These are phyloP conservation scores for Niveomyces coronatus DNA, from an alignment of 2,329 filamentous ascomycete species.

Conservation along the genomic window DNA sequence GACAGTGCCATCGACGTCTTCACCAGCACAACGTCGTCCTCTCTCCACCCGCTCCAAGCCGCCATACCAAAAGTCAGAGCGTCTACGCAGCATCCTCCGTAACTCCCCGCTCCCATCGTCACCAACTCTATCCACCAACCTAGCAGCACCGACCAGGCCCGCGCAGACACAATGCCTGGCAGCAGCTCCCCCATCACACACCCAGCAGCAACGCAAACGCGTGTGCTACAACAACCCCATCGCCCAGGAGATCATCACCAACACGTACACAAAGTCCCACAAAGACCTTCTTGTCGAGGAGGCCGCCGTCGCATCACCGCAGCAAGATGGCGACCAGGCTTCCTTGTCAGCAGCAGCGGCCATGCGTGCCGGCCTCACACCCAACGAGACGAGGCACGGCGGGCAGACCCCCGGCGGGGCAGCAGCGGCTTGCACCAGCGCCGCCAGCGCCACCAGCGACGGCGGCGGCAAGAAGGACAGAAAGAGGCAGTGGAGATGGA, in stretches of 20 bases:
- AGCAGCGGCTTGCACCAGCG: conserved; percentile 46
- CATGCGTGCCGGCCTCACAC: conserved; percentile 36
- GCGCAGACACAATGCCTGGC: conserved; percentile 8
- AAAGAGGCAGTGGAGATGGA: conserved; percentile 57
- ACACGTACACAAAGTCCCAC: conserved; percentile 51
- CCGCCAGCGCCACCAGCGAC: conserved; percentile 36
- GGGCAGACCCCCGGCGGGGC: conserved; percentile 51
- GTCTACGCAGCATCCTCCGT: conserved; percentile 53
- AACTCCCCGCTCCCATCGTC: conserved; percentile 51
- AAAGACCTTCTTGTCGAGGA: conserved; percentile 53
- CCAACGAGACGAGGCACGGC: conserved; percentile 47
- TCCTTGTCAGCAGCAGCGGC: conserved; percentile 27
- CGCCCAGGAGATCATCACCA: conserved; percentile 53
- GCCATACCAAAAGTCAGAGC: conserved; percentile 49
- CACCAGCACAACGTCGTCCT: neutral
- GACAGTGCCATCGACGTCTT: neutral
- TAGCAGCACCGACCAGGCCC: conserved; percentile 39
- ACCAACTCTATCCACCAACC: conserved; percentile 39
- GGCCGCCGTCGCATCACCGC: conserved; percentile 36
- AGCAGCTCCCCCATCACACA: too few relatives aligned
- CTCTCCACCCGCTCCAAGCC: conserved; percentile 18
- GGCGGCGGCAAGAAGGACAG: conserved; percentile 39
- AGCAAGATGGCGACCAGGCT: too few relatives aligned
- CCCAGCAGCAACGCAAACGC: conserved; percentile 42
- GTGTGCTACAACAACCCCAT: conserved; percentile 54